Evolutionary conservation across 164 flowering plant genomes (phyloP), one percentile per base, ranked within the genome.

Genomic region (Taxillus chinensis): DNA sequence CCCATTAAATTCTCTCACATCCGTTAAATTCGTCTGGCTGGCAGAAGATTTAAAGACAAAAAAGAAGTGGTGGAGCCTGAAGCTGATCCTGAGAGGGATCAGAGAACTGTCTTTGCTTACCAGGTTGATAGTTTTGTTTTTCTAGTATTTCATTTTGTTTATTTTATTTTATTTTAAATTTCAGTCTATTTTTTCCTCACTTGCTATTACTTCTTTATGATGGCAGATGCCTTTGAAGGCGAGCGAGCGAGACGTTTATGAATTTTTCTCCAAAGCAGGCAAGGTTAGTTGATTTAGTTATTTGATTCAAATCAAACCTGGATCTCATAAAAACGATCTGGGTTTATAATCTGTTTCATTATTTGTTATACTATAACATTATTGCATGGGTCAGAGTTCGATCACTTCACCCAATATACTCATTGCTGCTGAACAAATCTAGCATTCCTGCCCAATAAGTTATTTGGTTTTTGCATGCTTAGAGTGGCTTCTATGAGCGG

Each of bases 71-170:
- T 56, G 45, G 96, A 92, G 79, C 95, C 96, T 64, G 98, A 92
- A 79, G 93, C 86, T 73, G 98, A 92, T 72, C 98, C 97, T 67
- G 98, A 92, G 67, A 82, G 98, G 78, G 98, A 92, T 67, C 98
- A 92, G 76, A 82, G 97, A 77, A 92, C 98, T 71, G 98, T 92
- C 53, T 92, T 92, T 81, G 98, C 97, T 15, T 92, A 92, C 76
- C 98, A 92, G 96, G 98, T 92, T 60, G 39, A 66, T 65, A 51
- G 39, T 61, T 65, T 56, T 48, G 10, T 48, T 48, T 7, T 7
- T 3, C 9, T 48, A 7, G 12, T 6, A 43, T 43, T 43, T 9
- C 10, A 8, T 48, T 7, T 48, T 8, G 51, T 7, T 3, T 8
- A 7, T 8, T 46, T 48, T 48, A 11, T 48, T 48, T 48, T 3